phyloP scores from a whole-genome alignment of 1,139 yeast genomes.

The Suhomyces wounanorum region DNA sequence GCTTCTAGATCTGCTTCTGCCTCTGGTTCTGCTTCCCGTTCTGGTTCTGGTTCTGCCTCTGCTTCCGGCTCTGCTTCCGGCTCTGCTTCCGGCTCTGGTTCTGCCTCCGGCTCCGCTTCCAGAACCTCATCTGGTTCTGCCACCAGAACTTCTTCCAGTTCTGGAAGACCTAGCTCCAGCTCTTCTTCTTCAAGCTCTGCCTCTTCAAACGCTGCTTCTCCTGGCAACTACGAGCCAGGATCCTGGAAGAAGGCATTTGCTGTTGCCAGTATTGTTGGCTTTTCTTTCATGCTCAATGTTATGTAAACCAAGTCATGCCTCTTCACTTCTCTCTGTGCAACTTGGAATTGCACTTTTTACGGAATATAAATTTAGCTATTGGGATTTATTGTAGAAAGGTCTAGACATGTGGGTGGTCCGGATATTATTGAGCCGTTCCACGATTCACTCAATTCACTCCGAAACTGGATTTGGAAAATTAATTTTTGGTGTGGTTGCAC shows the following conservation, averaged over 20 bases:
- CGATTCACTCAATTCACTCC: background rate
- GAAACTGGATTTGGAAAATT: background rate
- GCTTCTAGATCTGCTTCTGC: background rate
- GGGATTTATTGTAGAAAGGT: background rate
- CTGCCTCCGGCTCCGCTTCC: slow-evolving; percentile 6
- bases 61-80: background rate
- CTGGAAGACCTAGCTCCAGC: slow-evolving; percentile 8
- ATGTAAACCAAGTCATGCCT: slow-evolving; percentile 20
- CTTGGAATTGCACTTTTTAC: background rate
- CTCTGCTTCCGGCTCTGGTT: slow-evolving; percentile 2
- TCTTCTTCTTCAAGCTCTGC: slow-evolving; percentile 10
- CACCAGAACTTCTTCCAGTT: slow-evolving; percentile 4
- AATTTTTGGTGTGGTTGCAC: background rate
- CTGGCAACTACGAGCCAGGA: slow-evolving; percentile 21
- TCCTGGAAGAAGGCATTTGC: slow-evolving; percentile 46
- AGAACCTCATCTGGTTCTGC: slow-evolving; percentile 3
- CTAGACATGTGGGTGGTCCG: background rate
- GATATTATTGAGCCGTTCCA: too few relatives aligned
- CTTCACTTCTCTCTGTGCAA: slow-evolving; percentile 9
- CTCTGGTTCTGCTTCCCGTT: slow-evolving; percentile 2
- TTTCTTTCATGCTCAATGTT: slow-evolving; percentile 39
- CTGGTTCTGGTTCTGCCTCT: slow-evolving; percentile 4
- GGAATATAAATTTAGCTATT: background rate
- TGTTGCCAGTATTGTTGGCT: slow-evolving; percentile 41
- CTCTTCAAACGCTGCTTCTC: slow-evolving; percentile 9